phyloP scores from a whole-genome alignment of 2,329 filamentous ascomycete species.

The Verticillium zaregamsianum region DNA sequence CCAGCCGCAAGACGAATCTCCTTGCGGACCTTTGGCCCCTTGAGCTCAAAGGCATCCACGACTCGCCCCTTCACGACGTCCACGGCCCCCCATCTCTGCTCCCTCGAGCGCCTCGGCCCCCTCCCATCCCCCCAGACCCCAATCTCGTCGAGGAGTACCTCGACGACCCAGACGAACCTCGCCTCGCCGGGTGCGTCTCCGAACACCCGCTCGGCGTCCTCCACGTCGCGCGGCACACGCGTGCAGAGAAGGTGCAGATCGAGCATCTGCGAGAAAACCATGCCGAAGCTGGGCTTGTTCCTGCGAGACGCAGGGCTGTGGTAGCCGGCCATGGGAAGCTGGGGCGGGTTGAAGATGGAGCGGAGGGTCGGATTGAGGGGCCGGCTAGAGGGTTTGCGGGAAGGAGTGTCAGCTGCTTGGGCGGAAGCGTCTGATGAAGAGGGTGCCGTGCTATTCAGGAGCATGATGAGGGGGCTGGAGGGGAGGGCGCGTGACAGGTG shows the following conservation, averaged over 20 bases:
- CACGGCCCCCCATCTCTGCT: conserved; percentile 51
- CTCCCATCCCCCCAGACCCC: conserved; percentile 35
- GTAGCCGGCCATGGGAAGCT: conserved; percentile 14
- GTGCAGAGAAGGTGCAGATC: conserved; percentile 52
- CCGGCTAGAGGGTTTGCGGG: conserved; percentile 1
- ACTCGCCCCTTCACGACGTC: conserved; percentile 35
- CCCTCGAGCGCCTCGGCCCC: conserved; percentile 31
- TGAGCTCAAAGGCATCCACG: conserved; percentile 30
- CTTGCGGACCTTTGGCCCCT: conserved; percentile 6
- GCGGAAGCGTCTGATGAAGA: conserved; percentile 1
- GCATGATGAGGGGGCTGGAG: conserved; percentile 43
- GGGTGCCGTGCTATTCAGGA: conserved; percentile 48
- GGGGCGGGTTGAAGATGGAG: conserved; percentile 43
- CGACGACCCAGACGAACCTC: conserved; percentile 38
- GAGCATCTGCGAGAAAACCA: conserved; percentile 49
- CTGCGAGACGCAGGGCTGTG: conserved; percentile 17
- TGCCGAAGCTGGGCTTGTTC: conserved; percentile 49
- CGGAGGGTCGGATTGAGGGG: conserved; percentile 39
- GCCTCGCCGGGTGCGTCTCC: conserved; percentile 10
- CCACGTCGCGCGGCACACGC: conserved; percentile 29
- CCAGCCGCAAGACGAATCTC: conserved; percentile 24
- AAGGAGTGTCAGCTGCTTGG: background rate
- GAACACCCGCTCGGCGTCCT: background rate
- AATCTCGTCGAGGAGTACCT: conserved; percentile 47
- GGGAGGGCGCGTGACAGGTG: conserved; percentile 36